Conservation (phyloP, 192 early-diverging fungal species). For the Allomyces macrogynus region DNA sequence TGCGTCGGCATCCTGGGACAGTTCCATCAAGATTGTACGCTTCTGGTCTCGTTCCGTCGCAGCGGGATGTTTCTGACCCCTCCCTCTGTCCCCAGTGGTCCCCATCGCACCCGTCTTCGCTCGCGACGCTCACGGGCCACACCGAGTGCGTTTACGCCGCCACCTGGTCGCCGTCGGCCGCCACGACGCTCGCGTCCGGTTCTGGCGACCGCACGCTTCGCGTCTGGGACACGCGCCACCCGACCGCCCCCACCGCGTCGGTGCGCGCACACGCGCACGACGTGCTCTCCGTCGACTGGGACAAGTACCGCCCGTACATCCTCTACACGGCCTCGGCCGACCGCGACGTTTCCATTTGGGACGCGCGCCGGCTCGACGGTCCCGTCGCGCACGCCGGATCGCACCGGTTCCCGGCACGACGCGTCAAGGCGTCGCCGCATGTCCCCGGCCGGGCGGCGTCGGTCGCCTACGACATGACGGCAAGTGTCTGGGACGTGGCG, state of each 20-base stretch:
- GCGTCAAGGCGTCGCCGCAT: slow-evolving; percentile 87
- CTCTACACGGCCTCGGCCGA: slow-evolving; percentile 85
- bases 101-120: slow-evolving; percentile 50
- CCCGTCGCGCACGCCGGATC: slow-evolving; percentile 55
- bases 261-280: slow-evolving; percentile 62
- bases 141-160: slow-evolving; percentile 79
- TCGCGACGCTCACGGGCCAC: slow-evolving; percentile 77
- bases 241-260: slow-evolving; percentile 31
- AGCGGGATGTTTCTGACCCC: no score
- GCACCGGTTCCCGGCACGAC: slow-evolving; percentile 81
- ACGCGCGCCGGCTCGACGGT: slow-evolving; percentile 52
- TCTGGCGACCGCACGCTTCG: slow-evolving; percentile 80
- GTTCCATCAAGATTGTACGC: slow-evolving; percentile 71
- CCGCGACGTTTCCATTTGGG: slow-evolving; percentile 75
- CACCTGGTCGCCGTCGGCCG: slow-evolving; percentile 58
- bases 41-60: no score
- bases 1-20: slow-evolving; percentile 86
- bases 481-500: slow-evolving; percentile 72
- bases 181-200: slow-evolving; percentile 63
- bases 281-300: slow-evolving; percentile 86
- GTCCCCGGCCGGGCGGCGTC: slow-evolving; percentile 53
- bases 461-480: slow-evolving; percentile 91
- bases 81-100: slow-evolving; percentile 75
- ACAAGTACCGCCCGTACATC: slow-evolving; percentile 71
- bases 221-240: slow-evolving; percentile 71